Evolutionary conservation across 306 rosid species (phyloP).

Genomic region (Prunus mongolica): DNA sequence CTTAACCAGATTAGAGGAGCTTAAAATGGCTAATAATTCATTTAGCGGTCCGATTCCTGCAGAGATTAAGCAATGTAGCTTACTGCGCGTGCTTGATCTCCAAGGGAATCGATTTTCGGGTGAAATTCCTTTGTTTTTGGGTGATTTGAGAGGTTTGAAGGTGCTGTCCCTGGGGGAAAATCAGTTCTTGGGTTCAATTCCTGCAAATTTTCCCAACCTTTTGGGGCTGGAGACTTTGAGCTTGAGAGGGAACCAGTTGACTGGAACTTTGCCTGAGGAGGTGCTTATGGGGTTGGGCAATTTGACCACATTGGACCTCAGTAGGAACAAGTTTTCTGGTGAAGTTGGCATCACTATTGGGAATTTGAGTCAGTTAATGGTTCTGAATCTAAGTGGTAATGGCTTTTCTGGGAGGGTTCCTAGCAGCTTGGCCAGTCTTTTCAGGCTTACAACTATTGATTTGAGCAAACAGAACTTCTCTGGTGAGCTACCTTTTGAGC

Average conservation of each 20-base stretch:
- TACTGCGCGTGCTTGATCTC: constrained; percentile 55
- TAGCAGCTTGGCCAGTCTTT: constrained; percentile 68
- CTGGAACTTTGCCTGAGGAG: constrained; percentile 56
- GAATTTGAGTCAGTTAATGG: constrained; percentile 48
- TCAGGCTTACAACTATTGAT: constrained; percentile 74
- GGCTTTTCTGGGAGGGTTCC: constrained; percentile 73
- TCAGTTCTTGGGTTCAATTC: constrained; percentile 59
- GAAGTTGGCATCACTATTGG: constrained; percentile 45
- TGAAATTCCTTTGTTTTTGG: constrained; percentile 55
- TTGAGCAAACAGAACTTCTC: constrained; percentile 79
- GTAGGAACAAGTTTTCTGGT: constrained; percentile 66
- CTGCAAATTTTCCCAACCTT: constrained; percentile 62
- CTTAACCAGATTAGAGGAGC: constrained; percentile 45
- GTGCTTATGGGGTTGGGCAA: constrained; percentile 45
- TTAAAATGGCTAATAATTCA: constrained; percentile 72
- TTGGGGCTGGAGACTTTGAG: constrained; percentile 55
- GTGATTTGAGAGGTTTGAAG: constrained; percentile 50
- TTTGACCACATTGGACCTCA: constrained; percentile 65
- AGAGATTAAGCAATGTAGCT: constrained; percentile 64
- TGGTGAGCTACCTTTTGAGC: constrained; percentile 85
- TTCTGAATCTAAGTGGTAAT: constrained; percentile 76
- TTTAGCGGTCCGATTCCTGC: constrained; percentile 57
- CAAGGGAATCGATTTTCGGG: constrained; percentile 68
- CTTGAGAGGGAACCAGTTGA: constrained; percentile 57
- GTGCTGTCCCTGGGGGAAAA: constrained; percentile 66